A percentile compares a stretch with the other conserved stretches of the same genome.
Conservation (phyloP, 2,329 filamentous ascomycete genomes). For the Talaromyces atroroseus region DNA sequence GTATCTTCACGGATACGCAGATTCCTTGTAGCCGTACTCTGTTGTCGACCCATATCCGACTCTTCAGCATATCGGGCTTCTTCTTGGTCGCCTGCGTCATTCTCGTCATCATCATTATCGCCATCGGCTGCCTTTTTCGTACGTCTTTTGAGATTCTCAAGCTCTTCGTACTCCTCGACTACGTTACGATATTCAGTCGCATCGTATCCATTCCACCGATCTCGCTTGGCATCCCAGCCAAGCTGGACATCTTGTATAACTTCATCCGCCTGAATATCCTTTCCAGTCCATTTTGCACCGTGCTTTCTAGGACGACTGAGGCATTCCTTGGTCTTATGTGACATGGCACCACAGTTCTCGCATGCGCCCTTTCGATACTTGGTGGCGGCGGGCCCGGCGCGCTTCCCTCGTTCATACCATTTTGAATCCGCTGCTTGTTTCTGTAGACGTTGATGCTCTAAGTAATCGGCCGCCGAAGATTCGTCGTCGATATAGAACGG, state of each 20-base stretch:
- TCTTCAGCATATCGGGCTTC: conserved; percentile 78
- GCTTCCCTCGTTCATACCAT: conserved; percentile 92
- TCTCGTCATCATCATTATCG: conserved; percentile 53
- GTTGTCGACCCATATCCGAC: conserved; percentile 91
- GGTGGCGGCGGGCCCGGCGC: conserved; percentile 78
- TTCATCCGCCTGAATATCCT: conserved; percentile 90
- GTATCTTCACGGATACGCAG: conserved; percentile 92
- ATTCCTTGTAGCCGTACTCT: conserved; percentile 84
- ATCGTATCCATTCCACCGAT: conserved; percentile 98
- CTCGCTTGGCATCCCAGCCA: conserved; percentile 95
- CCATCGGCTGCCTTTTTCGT: conserved; percentile 47
- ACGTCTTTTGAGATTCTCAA: conserved; percentile 67
- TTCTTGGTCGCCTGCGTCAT: conserved; percentile 27
- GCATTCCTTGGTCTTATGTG: conserved; percentile 92
- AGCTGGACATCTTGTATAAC: conserved; percentile 76
- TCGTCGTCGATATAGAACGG: conserved; percentile 89
- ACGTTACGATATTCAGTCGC: conserved; percentile 76
- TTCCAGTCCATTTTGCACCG: conserved; percentile 87
- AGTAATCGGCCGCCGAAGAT: conserved; percentile 73
- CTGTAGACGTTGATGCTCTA: conserved; percentile 89
- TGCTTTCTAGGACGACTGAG: conserved; percentile 80
- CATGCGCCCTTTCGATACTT: conserved; percentile 98
- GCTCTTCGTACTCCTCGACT: conserved; percentile 81
- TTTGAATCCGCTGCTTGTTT: conserved; percentile 64
- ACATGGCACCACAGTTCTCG: conserved; percentile 97